phyloP scores from a whole-genome alignment of 2,329 filamentous ascomycete species.

The Paraphoma sp. region DNA sequence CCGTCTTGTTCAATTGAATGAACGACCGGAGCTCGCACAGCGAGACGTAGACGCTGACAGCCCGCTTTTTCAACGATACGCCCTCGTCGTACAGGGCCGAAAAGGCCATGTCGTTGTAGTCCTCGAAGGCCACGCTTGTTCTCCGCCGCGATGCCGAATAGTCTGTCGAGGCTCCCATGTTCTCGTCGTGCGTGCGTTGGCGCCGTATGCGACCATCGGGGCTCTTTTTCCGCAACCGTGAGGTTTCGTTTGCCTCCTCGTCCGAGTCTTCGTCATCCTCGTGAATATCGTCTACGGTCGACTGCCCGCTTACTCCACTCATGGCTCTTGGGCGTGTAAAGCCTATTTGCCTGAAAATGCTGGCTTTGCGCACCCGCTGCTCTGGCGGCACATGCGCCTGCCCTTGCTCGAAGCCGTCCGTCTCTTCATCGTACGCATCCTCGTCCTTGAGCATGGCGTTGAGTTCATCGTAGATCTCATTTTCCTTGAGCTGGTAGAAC shows the following conservation, averaged over 20 bases:
- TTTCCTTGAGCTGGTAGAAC: conserved; percentile 89
- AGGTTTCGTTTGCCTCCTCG: conserved; percentile 64
- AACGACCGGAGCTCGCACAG: conserved; percentile 96
- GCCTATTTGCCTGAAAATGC: conserved; percentile 61
- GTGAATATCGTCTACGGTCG: conserved; percentile 51
- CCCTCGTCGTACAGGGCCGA: conserved; percentile 72
- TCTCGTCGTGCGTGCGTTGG: conserved; percentile 46
- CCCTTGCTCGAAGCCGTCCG: conserved; percentile 44
- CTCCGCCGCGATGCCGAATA: conserved; percentile 64
- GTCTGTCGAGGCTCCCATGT: conserved; percentile 69
- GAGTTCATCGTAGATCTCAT: conserved; percentile 83
- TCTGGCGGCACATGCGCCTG: conserved; percentile 47
- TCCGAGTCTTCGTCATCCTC: conserved; percentile 63
- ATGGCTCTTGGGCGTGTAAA: conserved; percentile 54
- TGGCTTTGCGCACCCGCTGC: conserved; percentile 53
- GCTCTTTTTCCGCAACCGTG: conserved; percentile 50
- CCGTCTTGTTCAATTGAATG: conserved; percentile 93
- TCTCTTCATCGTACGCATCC: conserved; percentile 68
- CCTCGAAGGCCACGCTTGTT: conserved; percentile 72
- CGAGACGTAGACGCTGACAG: conserved; percentile 85
- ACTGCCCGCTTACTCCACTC: conserved; percentile 51
- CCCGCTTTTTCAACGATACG: conserved; percentile 91
- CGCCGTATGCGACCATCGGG: conserved; percentile 38
- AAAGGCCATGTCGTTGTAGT: conserved; percentile 78
- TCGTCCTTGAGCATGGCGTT: conserved; percentile 78